Conservation (phyloP, 345 rosid species). For the Eucalyptus grandis region DNA sequence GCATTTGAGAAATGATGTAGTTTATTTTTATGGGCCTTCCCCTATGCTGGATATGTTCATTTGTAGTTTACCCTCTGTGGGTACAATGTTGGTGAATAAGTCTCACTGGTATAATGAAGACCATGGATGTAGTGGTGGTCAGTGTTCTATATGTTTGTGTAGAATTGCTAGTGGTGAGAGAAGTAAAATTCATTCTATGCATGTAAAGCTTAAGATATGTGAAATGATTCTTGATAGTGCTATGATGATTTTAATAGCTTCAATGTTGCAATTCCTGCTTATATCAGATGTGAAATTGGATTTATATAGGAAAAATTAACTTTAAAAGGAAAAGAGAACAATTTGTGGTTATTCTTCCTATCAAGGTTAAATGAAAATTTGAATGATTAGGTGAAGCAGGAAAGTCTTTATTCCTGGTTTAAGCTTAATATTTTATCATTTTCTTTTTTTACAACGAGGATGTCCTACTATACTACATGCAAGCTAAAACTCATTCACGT, state of each 20-base stretch:
- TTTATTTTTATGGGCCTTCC: no score
- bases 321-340: not conserved
- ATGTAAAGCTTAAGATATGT: not conserved
- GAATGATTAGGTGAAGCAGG: not conserved
- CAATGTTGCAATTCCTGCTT: not conserved
- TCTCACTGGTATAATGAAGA: slow-evolving; percentile 18
- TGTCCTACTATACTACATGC: not conserved
- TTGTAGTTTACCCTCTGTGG: not conserved
- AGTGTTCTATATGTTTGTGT: not conserved
- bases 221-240: not conserved
- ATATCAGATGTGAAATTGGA: not conserved
- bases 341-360: not conserved
- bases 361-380: not conserved
- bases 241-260: not conserved
- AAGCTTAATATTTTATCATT: not conserved
- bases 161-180: not conserved
- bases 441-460: not conserved
- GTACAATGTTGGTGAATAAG: slow-evolving; percentile 56
- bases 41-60: not conserved
- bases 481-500: not conserved
- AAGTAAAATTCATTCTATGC: not conserved
- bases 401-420: not conserved
- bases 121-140: not conserved
- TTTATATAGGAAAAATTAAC: not conserved
- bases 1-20: no score